Evolutionary conservation across 179 eudicot genomes (phyloP).

Genomic region (Amaranthus tricolor): DNA sequence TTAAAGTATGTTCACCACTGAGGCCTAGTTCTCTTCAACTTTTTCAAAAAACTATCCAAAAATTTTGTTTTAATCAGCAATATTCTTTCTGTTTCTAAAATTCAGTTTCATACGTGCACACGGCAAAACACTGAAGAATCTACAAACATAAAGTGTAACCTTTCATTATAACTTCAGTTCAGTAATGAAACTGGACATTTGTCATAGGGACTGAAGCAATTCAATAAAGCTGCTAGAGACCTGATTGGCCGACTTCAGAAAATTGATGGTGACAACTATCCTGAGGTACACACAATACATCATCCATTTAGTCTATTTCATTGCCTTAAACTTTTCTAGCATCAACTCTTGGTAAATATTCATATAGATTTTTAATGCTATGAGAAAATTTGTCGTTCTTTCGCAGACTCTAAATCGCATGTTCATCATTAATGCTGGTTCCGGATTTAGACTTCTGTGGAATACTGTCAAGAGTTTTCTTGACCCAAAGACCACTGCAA

Average conservation of each 20-base stretch:
- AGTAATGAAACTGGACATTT: conserved; percentile 11
- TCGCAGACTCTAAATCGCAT: conserved; percentile 77
- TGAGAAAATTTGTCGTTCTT: conserved; percentile 11
- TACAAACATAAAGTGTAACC: no score
- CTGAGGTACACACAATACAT: conserved; percentile 52
- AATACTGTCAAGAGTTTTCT: conserved; percentile 89
- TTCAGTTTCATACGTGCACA: background rate
- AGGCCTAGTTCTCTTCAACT: no score
- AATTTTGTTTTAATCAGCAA: background rate
- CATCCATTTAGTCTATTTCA: background rate
- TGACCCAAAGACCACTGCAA: conserved; percentile 93
- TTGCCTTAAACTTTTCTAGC: no score
- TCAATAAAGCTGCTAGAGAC: conserved; percentile 86
- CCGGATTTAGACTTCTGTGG: conserved; percentile 95
- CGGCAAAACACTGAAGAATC: no score
- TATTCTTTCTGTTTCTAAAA: background rate
- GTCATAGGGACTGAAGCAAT: conserved; percentile 74
- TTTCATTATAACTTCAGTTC: no score
- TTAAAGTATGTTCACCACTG: no score
- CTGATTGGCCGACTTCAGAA: conserved; percentile 74
- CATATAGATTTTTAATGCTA: background rate
- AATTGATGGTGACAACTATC: conserved; percentile 86
- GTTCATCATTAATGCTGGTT: conserved; percentile 97
- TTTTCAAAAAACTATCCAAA: no score
- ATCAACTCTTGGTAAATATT: background rate